These are phyloP conservation scores for Steccherinum ochraceum DNA, from an alignment of 768 basidiomycete genomes.

Conservation along the genomic window DNA sequence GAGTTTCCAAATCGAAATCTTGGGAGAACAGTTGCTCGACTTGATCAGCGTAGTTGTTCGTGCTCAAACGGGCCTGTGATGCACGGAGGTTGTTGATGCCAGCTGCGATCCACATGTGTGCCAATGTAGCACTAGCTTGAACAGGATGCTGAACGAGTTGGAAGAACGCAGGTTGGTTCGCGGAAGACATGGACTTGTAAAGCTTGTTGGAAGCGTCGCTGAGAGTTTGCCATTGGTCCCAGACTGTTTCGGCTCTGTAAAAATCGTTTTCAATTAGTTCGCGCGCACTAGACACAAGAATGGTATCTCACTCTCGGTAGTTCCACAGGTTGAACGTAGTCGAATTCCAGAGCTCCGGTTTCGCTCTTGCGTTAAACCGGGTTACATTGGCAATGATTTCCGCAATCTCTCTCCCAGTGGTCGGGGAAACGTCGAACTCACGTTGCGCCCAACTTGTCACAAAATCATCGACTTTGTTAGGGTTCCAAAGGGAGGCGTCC, in stretches of 20 bases:
- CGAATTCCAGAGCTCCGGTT: constrained; percentile 58
- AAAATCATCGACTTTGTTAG: constrained; percentile 45
- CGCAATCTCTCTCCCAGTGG: constrained; percentile 36
- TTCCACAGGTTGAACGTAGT: constrained; percentile 59
- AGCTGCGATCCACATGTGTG: constrained; percentile 50
- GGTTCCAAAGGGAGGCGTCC: constrained; percentile 51
- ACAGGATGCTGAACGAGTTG: constrained; percentile 66
- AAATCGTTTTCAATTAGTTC: background rate
- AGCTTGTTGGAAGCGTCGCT: constrained; percentile 44
- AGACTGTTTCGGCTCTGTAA: constrained; percentile 51
- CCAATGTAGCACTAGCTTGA: constrained; percentile 52
- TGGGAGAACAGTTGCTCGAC: constrained; percentile 52
- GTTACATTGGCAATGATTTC: constrained; percentile 52
- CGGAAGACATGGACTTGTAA: constrained; percentile 43
- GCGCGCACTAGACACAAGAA: background rate
- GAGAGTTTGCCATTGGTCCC: constrained; percentile 44
- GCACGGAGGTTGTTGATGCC: constrained; percentile 57
- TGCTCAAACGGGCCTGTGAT: constrained; percentile 55
- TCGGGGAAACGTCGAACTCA: constrained; percentile 47
- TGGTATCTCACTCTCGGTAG: constrained; percentile 57
- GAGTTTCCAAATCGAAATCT: constrained; percentile 53
- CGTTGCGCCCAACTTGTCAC: constrained; percentile 55
- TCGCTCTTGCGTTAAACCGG: constrained; percentile 50
- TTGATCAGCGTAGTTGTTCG: constrained; percentile 49
- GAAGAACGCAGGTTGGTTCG: constrained; percentile 55